Evolutionary conservation across 2,329 filamentous ascomycete species (phyloP), one percentile per base, ranked within the genome.

Genomic region (Cladosporium sp.): DNA sequence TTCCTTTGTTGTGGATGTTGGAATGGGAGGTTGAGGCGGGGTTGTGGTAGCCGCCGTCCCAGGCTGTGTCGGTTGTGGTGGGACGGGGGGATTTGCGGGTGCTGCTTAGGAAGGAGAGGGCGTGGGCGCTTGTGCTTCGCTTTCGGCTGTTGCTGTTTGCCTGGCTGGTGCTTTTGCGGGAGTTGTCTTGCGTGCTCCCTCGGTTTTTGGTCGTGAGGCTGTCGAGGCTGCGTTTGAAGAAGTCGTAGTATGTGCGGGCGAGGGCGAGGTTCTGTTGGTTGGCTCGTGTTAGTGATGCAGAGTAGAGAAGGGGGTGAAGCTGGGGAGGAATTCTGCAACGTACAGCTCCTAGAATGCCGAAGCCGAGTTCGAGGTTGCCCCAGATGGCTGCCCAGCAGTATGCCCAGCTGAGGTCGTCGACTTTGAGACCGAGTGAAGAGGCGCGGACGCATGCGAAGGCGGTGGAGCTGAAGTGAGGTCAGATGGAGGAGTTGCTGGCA

Each of bases 341-440:
- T 43, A 50, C 48, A 9, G 60, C 59, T 6, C 59, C 60, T 29
- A 60, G 59, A 19, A 62, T 62, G 11, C 60, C 59, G 9, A 62
- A 56, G 40, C 59, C 55, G 5, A 62, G 49, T 40, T 62, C 60
- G 25, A 57, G 56, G 29, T 59, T 60, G 18, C 58, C 54, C 60
- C 60, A 62, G 25, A 62, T 61, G 7, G 60, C 60, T 5, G 59
- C 59, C 22, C 60, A 59, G 42, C 52, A 53, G 39, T 62, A 62
- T 18, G 56, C 55, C 45, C 54, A 61, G 18, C 59, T 50, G 22
- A 43, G 53, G 49, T 62, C 60, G 20, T 51, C 51, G 9, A 57
- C 56, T 19, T 53, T 55, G 27, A 54, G 53, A 11, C 57, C 56
- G 4, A 62, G 48, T 2, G 59, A 60, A 7, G 58, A 58, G n/a